phyloP scores from a whole-genome alignment of 371 early-diverging fungal species.

The Syncephalastrum sp. region DNA sequence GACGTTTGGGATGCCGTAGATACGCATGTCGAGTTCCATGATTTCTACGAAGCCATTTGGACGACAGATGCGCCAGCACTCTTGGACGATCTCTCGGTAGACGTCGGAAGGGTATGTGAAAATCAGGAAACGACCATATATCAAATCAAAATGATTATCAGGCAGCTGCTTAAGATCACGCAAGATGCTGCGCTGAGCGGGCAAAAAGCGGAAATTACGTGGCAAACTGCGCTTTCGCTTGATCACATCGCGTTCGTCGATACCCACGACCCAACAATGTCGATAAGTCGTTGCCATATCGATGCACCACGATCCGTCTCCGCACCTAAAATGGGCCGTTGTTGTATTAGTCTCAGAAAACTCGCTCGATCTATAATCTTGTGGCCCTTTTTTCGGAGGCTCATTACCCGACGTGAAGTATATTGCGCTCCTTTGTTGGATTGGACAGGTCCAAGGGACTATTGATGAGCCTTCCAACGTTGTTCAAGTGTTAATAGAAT shows the following conservation, averaged over 20 bases:
- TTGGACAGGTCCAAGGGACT: conserved; percentile 15
- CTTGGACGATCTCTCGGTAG: conserved; percentile 31
- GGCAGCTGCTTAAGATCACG: conserved; percentile 27
- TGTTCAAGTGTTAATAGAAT: not conserved
- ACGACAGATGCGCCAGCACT: conserved; percentile 33
- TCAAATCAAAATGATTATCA: conserved; percentile 36
- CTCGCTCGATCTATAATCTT: not conserved
- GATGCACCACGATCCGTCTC: conserved; percentile 21
- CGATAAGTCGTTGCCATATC: conserved; percentile 16
- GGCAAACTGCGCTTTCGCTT: conserved; percentile 2
- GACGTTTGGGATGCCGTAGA: conserved; percentile 25
- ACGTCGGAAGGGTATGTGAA: conserved; percentile 21
- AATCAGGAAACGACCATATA: conserved; percentile 32
- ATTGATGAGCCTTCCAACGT: not conserved
- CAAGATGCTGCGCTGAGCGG: conserved; percentile 17
- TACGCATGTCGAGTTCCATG: conserved; percentile 43
- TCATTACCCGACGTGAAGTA: conserved; percentile 19
- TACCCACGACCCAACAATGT: conserved; percentile 15
- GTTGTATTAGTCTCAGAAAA: not conserved
- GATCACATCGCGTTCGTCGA: conserved; percentile 15
- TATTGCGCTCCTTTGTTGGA: conserved; percentile 7
- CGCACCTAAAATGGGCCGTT: conserved; percentile 10
- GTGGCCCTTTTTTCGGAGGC: not conserved
- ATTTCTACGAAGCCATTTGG: conserved; percentile 36
- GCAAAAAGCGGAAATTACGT: conserved; percentile 31